Evolutionary conservation across 1,284 basidiomycete genomes (phyloP), one percentile per base, ranked within the genome.

Genomic region (Phellinidium pouzarii): DNA sequence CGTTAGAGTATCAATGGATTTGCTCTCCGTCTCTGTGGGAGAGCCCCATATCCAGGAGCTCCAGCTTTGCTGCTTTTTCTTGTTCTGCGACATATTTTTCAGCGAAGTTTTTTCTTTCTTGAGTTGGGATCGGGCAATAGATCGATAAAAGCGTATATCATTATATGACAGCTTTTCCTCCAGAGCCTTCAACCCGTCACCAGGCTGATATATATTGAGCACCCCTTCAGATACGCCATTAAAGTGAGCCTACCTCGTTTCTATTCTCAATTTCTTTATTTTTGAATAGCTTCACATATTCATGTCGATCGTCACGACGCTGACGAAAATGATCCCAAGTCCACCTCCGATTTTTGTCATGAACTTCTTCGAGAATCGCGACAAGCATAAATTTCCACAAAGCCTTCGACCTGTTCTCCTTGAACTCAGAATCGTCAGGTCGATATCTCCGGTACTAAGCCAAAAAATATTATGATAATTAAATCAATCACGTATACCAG

Each of bases 141-240:
- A 98, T 22, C 96, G 84, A 72, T 98, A 99, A 70, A 98, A 98
- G 9, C 96, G 87, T 50, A 99, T 89, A 62, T 99, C 96, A 65
- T 97, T 92, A 64, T 98, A 99, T 0, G 83, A 79, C 9, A 99
- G 75, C 65, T 91, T 91, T 60, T 68, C 72, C 66, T 99, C 97
- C 48, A 99, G 71, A 4, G 71, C 72, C 46, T 72, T 66, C 27
- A 71, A 59, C 44, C 94, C 91, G 84, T 93, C 50, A 38, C 60
- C 31, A 53, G 38, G 26, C 52, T 53, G 40, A 17, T 5, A 4
- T 17, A 48, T 22, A 9, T 44, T 27, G 17, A 47, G 26, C 11
- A 23, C n/a, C n/a, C 14, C 20, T 14, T 20, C 23, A 29, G 27
- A 19, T 6, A 31, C 19, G 12, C 26, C 14, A 45, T 36, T 6